These are phyloP conservation scores for Pinus albicaulis DNA, from an alignment of 75 land plant genomes.

Conservation along the genomic window DNA sequence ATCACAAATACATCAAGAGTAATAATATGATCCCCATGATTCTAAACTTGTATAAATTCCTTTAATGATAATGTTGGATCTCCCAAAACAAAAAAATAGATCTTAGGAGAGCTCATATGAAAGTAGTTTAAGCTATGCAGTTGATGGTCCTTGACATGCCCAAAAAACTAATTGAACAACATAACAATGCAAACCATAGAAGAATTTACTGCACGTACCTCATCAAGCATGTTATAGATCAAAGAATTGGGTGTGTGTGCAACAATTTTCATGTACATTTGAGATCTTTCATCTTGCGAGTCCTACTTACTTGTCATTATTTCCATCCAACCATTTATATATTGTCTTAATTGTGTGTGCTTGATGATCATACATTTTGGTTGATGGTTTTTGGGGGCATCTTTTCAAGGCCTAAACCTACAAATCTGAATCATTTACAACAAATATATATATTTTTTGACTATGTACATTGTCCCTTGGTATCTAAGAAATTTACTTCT, in stretches of 20 bases:
- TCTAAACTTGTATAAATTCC: too few species aligned
- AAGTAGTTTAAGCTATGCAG: conserved; percentile 91
- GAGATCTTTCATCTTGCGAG: too few species aligned
- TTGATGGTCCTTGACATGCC: conserved; percentile 99
- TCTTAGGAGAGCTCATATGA: conserved; percentile 45
- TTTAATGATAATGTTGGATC: too few species aligned
- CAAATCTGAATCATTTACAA: too few species aligned
- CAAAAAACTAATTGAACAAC: conserved; percentile 99
- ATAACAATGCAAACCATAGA: conserved; percentile 98
- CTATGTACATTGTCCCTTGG: too few species aligned
- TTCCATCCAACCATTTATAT: conserved; percentile 48
- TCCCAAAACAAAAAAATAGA: too few species aligned
- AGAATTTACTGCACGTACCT: conserved; percentile 94
- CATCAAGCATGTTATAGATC: conserved; percentile 89
- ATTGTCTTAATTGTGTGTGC: background rate
- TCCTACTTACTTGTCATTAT: conserved; percentile 68
- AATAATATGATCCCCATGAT: too few species aligned
- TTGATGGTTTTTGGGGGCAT: background rate
- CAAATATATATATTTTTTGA: too few species aligned
- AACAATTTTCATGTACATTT: conserved; percentile 81
- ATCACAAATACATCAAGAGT: too few species aligned
- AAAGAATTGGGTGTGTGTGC: conserved; percentile 87
- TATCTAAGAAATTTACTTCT: too few species aligned
- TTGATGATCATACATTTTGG: conserved; percentile 5
- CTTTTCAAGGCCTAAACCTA: too few species aligned